Percentiles rank a stretch among this genome's conserved stretches.
phyloP scores from a whole-genome alignment of 345 rosid species.

The rapeseed (Brassica napus) region DNA sequence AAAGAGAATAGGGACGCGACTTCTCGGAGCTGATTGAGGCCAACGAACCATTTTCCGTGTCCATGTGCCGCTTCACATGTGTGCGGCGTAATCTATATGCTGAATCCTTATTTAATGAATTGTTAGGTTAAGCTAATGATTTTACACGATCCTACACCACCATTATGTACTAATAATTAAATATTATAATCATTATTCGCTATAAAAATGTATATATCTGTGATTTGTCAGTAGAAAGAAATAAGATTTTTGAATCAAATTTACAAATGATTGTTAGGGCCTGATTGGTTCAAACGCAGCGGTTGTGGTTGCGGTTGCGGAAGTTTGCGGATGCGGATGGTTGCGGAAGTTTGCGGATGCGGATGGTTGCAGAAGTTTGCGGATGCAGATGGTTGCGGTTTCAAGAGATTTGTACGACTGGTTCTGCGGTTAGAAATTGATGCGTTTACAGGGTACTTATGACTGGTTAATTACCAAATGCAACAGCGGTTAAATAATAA shows the following conservation, averaged over 20 bases:
- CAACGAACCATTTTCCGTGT: conserved; percentile 26
- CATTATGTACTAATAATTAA: not conserved
- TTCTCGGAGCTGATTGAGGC: conserved; percentile 54
- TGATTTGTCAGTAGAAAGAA: not conserved
- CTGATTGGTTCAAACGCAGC: too few relatives aligned
- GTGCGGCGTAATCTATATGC: conserved; percentile 28
- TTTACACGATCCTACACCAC: conserved; percentile 6
- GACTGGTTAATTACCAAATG: too few relatives aligned
- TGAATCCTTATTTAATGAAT: not conserved
- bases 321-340: too few relatives aligned
- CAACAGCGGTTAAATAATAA: too few relatives aligned
- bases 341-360: too few relatives aligned
- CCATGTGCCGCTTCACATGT: conserved; percentile 31
- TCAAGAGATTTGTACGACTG: too few relatives aligned
- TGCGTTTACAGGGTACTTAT: too few relatives aligned
- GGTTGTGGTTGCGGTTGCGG: too few relatives aligned
- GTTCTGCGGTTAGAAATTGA: too few relatives aligned
- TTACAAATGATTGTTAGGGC: not conserved
- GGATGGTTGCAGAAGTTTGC: too few relatives aligned
- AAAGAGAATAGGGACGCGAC: conserved; percentile 49
- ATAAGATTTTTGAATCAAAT: conserved; percentile 6
- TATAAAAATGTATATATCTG: not conserved
- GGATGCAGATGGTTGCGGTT: too few relatives aligned
- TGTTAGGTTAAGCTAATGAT: conserved; percentile 8
- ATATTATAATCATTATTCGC: not conserved